Evolutionary conservation across 805 yeast genomes (phyloP), one percentile per base, ranked within the genome.

Genomic region (Kluyveromyces dobzhanskii): DNA sequence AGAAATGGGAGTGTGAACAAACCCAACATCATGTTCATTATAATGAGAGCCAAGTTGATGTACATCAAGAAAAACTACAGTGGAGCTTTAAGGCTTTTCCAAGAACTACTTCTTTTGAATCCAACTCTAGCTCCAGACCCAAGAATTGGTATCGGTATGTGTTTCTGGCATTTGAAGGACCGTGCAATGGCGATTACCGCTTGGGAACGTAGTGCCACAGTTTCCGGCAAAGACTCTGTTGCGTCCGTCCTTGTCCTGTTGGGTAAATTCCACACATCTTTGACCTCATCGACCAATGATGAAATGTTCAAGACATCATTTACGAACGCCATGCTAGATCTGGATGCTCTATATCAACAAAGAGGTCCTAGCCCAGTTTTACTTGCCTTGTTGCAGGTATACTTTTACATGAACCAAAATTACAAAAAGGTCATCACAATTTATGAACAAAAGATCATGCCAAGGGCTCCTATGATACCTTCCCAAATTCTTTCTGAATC

Each of bases 101-200:
- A 92, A 66, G 83, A 81, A 46, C 79, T 84, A 6, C 67, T 92
- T 47, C 70, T 80, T 25, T 67, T 79, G 36, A 80, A 86, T 45
- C 97, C 97, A 2, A 57, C 81, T 27, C 64, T 82, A 49, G 73
- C 74, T 49, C 97, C 97, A 4, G 97, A 90, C 63, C 94, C 97
- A 14, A 71, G 99, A 60, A 73, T 92, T 44, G 99, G 97, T 21
- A 76, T 90, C 44, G 99, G 98, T 26, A 65, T 92, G 47, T 88
- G 97, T 60, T 90, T 80, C 56, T 92, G 97, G 97, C 75, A 75
- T 44, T 65, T 92, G 44, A 81, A 81, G 38, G 94, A 85, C 57
- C 73, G 75, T 46, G 73, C 72, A 37, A 73, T 85, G 66, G 97
- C 98, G 0, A 54, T 72, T 5, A 65, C 66, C 36, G 81, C 97